These are phyloP conservation scores for Boeremia exigua DNA, from an alignment of 2,329 filamentous ascomycete species.

Conservation along the genomic window DNA sequence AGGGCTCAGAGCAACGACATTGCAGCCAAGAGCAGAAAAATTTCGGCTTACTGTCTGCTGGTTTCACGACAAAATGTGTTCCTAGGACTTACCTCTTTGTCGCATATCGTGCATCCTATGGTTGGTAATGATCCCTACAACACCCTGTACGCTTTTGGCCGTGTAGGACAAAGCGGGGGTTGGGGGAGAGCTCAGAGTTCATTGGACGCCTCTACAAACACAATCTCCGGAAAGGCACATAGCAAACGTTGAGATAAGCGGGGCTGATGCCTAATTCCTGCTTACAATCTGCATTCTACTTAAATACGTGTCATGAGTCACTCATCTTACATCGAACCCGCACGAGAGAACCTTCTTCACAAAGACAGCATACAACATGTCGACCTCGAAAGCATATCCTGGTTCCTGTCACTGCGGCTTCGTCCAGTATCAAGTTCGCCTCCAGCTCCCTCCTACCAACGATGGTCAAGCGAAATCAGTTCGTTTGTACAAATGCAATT, in stretches of 20 bases:
- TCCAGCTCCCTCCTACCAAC: constrained; percentile 50
- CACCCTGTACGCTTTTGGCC: neutral
- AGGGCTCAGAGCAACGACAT: too few relatives aligned
- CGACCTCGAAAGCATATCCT: constrained; percentile 28
- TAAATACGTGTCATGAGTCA: neutral
- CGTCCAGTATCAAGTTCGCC: constrained; percentile 52
- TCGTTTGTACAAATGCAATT: constrained; percentile 56
- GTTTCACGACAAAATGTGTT: too few relatives aligned
- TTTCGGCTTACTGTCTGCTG: too few relatives aligned
- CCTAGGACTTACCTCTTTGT: neutral
- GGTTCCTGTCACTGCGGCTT: constrained; percentile 59
- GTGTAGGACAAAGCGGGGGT: neutral
- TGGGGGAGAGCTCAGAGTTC: neutral
- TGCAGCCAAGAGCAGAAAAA: too few relatives aligned
- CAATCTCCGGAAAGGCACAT: neutral
- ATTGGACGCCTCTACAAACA: neutral
- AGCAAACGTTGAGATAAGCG: neutral
- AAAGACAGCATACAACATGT: constrained; percentile 18
- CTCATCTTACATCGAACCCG: neutral
- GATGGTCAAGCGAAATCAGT: constrained; percentile 23
- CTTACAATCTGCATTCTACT: neutral
- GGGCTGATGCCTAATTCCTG: constrained; percentile 3
- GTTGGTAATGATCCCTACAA: too few relatives aligned
- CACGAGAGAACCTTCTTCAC: neutral
- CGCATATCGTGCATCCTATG: too few relatives aligned